These are phyloP conservation scores for Ganoderma sinense DNA, from an alignment of 1,284 basidiomycete species.

Conservation along the genomic window DNA sequence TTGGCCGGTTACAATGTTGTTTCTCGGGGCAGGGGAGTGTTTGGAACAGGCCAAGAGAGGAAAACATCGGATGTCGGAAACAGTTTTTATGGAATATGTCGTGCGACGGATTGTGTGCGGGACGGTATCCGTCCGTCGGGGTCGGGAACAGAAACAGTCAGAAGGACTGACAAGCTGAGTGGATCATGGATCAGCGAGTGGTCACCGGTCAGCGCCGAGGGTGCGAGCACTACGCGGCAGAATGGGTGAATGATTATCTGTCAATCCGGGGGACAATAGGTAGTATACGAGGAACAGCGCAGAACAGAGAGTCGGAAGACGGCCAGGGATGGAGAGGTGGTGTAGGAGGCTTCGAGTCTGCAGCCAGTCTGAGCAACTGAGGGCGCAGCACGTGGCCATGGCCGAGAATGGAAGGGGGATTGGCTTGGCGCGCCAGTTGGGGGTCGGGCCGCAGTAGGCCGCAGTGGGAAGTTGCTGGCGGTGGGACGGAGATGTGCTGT, in stretches of 20 bases:
- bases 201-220: neutral
- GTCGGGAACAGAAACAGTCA: neutral
- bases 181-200: neutral
- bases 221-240: neutral
- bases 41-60: slow-evolving; percentile 64
- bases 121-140: neutral
- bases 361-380: too few species aligned
- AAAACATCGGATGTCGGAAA: slow-evolving; percentile 62
- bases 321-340: neutral
- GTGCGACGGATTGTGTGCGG: neutral
- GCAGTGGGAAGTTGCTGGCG: neutral
- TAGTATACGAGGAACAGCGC: neutral
- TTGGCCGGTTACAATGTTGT: slow-evolving; percentile 52
- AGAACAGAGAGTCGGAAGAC: neutral
- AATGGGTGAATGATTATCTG: neutral
- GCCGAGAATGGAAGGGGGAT: neutral
- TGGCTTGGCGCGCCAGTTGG: neutral
- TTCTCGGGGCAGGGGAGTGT: slow-evolving; percentile 68
- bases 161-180: neutral
- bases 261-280: neutral
- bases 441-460: neutral
- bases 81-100: neutral
- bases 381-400: neutral
- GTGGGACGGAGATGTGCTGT: neutral
- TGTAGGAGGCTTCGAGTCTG: too few species aligned